Evolutionary conservation across 164 flowering plant genomes (phyloP), one percentile per base, ranked within the genome.

Genomic region (Annona squamosa): DNA sequence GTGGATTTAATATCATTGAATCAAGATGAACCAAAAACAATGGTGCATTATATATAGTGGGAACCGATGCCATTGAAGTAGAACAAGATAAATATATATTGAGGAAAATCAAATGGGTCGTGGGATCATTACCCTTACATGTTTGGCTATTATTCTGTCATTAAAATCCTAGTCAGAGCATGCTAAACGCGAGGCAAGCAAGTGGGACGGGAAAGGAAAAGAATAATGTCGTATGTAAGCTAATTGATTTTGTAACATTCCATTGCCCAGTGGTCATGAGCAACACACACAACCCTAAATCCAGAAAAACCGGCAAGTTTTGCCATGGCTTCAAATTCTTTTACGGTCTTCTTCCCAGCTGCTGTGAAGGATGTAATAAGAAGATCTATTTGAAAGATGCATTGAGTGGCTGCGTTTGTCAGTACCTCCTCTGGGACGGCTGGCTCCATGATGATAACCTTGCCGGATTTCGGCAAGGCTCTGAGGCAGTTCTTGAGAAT

Each of bases 391-490:
- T 72, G 64, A 12, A 26, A 70, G 3, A 41, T 6, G n/a, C 46
- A n/a, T 37, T 42, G 68, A 2, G 76, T 46, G 37, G 62, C 44
- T 47, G 45, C 10, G 56, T 46, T 56, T 1, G 47, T 19, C 16
- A 66, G 69, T 0, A 44, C n/a, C 13, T 17, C 37, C 16, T n/a
- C 63, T 16, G 79, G 72, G 18, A 44, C 10, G 17, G 72, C 16
- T 19, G n/a, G 10, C 48, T 71, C 78, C 1, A 63, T 67, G 16
- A 75, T 52, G 65, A 84, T 80, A 78, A 80, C 64, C 45, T 75
- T 76, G 77, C 81, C 63, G 37, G 65, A 44, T 56, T 61, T 76
- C 16, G 81, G 77, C 2, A 84, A 76, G 0, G 74, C 84, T 62
- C 79, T 76, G 41, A 71, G 77, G n/a, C 76, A 77, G 68, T 80